phyloP scores from a whole-genome alignment of 2,329 filamentous ascomycete genomes.

The Diaporthe humulicola region DNA sequence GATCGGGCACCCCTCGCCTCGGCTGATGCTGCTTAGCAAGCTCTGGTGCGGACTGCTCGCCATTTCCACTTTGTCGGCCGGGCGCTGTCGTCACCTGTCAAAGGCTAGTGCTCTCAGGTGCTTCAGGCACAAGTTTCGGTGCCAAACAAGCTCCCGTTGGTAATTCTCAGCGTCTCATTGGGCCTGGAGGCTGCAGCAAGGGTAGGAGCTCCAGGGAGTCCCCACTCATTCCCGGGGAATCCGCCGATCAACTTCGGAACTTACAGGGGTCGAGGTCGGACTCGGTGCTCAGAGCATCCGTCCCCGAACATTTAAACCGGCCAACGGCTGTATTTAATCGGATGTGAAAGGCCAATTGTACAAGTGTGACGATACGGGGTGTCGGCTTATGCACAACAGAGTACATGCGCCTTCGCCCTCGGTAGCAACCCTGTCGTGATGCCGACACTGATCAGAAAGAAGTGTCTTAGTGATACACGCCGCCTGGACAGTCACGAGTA shows the following conservation, averaged over 20 bases:
- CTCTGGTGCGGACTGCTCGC: neutral
- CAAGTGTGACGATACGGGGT: neutral
- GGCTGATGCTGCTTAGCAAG: neutral
- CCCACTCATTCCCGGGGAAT: conserved; percentile 15
- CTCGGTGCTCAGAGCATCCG: neutral
- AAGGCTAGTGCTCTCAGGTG: conserved; percentile 20
- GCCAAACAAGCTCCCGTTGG: conserved; percentile 20
- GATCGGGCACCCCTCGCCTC: conserved; percentile 19
- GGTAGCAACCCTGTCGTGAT: neutral
- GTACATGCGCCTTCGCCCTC: neutral
- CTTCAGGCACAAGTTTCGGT: neutral
- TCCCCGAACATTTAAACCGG: neutral
- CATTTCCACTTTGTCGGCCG: neutral
- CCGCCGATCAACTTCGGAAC: conserved; percentile 11
- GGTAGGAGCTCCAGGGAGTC: neutral
- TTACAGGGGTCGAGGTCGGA: neutral
- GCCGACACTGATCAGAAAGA: too few species aligned
- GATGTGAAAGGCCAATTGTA: neutral
- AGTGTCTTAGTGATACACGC: neutral
- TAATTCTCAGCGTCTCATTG: conserved; percentile 37
- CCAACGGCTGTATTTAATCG: neutral
- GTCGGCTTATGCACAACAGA: neutral
- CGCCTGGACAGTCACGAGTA: neutral
- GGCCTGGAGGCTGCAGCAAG: neutral
- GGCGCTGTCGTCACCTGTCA: neutral